Conservation (phyloP, 306 rosid species). For the Vigna unguiculata region DNA sequence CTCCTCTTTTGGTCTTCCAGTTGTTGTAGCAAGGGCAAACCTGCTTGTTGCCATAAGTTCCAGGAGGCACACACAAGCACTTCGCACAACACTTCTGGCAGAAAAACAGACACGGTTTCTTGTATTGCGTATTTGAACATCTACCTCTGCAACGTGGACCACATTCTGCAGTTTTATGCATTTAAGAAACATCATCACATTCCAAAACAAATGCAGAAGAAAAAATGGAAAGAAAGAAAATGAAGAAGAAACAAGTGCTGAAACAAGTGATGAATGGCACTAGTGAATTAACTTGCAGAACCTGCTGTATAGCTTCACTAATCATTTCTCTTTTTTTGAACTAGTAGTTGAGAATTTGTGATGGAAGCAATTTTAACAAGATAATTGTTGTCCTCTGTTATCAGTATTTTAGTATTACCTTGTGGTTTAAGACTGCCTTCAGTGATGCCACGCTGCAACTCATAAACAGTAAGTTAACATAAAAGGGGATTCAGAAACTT, state of each 20-base stretch:
- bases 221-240: background rate
- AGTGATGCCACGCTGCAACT: conserved; percentile 61
- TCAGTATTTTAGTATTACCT: conserved; percentile 60
- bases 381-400: background rate
- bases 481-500: background rate
- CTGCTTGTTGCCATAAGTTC: conserved; percentile 80
- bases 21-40: conserved; percentile 82
- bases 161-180: conserved; percentile 60
- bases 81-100: conserved; percentile 76
- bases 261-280: background rate
- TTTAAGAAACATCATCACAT: background rate
- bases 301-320: background rate
- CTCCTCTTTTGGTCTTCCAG: conserved; percentile 91
- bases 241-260: background rate
- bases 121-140: conserved; percentile 79
- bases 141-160: conserved; percentile 62
- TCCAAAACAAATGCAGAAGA: background rate
- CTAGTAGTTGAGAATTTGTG: background rate
- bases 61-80: conserved; percentile 86
- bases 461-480: background rate
- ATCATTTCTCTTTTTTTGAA: background rate
- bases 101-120: conserved; percentile 83
- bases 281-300: background rate
- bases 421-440: conserved; percentile 84
- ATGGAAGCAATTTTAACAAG: background rate